phyloP scores from a whole-genome alignment of 2,329 filamentous ascomycete genomes.

The Mycocentrospora acerina region DNA sequence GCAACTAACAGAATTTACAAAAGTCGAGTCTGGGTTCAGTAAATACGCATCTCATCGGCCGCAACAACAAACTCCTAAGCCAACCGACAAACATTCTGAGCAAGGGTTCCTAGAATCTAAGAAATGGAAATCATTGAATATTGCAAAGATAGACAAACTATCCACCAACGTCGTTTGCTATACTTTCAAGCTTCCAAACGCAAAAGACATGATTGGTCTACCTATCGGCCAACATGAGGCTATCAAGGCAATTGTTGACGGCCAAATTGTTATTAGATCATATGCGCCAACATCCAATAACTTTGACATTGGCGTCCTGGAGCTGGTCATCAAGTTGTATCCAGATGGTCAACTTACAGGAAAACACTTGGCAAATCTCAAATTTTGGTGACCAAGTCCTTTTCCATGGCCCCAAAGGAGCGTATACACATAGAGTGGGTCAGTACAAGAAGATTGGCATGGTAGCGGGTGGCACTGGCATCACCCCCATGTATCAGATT shows the following conservation, averaged over 20 bases:
- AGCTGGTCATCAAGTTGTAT: constrained; percentile 57
- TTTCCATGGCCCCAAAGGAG: constrained; percentile 59
- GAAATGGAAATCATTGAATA: constrained; percentile 50
- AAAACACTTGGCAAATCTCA: constrained; percentile 52
- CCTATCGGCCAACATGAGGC: constrained; percentile 41
- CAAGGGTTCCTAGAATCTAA: constrained; percentile 53
- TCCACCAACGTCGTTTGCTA: constrained; percentile 24
- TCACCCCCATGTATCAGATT: constrained; percentile 62
- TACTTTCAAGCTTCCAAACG: constrained; percentile 27
- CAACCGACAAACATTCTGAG: constrained; percentile 16
- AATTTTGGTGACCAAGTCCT: constrained; percentile 52
- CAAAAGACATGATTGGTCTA: constrained; percentile 30
- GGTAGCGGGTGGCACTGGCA: constrained; percentile 57
- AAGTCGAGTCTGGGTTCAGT: constrained; percentile 13
- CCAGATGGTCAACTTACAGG: constrained; percentile 52
- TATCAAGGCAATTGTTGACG: constrained; percentile 64
- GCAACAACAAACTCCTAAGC: constrained; percentile 14
- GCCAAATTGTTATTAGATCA: constrained; percentile 42
- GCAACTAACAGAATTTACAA: constrained; percentile 12
- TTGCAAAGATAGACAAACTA: constrained; percentile 30
- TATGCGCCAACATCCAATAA: constrained; percentile 49
- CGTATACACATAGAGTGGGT: constrained; percentile 52
- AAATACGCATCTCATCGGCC: too few relatives aligned
- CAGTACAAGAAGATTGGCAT: constrained; percentile 53
- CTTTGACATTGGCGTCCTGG: constrained; percentile 59